Evolutionary conservation across 305 asterid genomes (phyloP).

Genomic region (Ajuga reptans): DNA sequence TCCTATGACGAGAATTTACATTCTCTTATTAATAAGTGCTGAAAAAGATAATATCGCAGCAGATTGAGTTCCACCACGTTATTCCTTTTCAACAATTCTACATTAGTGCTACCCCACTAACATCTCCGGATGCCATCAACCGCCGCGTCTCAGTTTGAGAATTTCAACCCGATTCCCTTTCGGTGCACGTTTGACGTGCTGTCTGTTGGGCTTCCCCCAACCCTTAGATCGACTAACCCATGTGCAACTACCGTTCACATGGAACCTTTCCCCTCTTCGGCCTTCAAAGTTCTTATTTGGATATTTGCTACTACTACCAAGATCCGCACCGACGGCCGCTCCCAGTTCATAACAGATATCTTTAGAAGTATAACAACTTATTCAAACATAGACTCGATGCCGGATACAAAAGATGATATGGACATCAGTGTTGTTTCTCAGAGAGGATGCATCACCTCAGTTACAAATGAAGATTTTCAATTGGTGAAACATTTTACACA

Average conservation of each 20-base stretch:
- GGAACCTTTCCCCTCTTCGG: no score
- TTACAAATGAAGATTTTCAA: neutral
- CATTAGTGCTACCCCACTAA: neutral
- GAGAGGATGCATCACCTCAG: neutral
- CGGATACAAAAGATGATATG: neutral
- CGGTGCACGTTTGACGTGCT: no score
- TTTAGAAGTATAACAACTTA: neutral
- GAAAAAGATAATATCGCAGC: neutral
- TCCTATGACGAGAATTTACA: neutral
- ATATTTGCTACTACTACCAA: no score
- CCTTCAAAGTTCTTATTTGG: no score
- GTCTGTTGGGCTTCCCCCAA: no score
- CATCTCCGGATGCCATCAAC: no score
- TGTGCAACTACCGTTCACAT: no score
- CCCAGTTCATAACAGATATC: neutral
- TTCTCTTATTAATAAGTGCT: neutral
- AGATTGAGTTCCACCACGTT: neutral
- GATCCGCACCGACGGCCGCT: no score
- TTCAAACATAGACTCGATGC: neutral
- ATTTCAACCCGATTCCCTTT: no score
- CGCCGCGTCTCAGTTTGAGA: no score
- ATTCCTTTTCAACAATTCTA: neutral
- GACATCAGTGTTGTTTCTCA: neutral
- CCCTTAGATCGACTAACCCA: no score
- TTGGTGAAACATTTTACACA: neutral